phyloP scores from a whole-genome alignment of 495 filamentous ascomycete species.

The Podospora appendiculata region DNA sequence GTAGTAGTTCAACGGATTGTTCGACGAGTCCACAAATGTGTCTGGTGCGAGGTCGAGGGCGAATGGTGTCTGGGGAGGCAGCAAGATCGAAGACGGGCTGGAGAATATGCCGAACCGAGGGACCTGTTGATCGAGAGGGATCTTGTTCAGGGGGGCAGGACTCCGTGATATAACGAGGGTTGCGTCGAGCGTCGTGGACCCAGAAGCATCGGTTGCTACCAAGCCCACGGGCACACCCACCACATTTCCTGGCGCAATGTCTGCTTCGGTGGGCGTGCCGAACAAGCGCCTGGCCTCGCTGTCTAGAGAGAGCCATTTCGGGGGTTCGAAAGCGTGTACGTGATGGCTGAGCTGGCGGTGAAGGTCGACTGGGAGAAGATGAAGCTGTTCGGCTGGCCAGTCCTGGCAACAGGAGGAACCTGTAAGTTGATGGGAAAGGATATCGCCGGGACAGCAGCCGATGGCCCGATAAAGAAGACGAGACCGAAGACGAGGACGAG shows the following conservation, averaged over 20 bases:
- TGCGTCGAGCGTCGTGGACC: slow-evolving; percentile 47
- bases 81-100: slow-evolving; percentile 28
- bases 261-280: slow-evolving; percentile 52
- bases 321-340: slow-evolving; percentile 57
- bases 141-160: slow-evolving; percentile 22
- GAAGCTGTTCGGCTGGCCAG: slow-evolving; percentile 57
- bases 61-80: slow-evolving; percentile 29
- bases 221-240: slow-evolving; percentile 45
- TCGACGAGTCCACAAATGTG: slow-evolving; percentile 28
- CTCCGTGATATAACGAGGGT: slow-evolving; percentile 56
- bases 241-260: slow-evolving; percentile 43
- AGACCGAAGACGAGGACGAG: slow-evolving; percentile 5
- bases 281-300: slow-evolving; percentile 51
- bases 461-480: slow-evolving; percentile 1
- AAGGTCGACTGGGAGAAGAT: slow-evolving; percentile 64
- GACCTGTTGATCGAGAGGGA: slow-evolving; percentile 30
- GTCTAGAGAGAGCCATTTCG: slow-evolving; percentile 64
- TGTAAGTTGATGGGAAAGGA: slow-evolving; percentile 71
- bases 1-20: slow-evolving; percentile 51
- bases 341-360: slow-evolving; percentile 41
- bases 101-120: slow-evolving; percentile 34
- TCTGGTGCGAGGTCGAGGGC: slow-evolving; percentile 27
- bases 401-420: slow-evolving; percentile 65
- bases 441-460: slow-evolving; percentile 39
- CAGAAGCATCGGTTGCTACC: slow-evolving; percentile 52